Evolutionary conservation across 1,284 basidiomycete genomes (phyloP).

Genomic region (Rhodotorula sp.): DNA sequence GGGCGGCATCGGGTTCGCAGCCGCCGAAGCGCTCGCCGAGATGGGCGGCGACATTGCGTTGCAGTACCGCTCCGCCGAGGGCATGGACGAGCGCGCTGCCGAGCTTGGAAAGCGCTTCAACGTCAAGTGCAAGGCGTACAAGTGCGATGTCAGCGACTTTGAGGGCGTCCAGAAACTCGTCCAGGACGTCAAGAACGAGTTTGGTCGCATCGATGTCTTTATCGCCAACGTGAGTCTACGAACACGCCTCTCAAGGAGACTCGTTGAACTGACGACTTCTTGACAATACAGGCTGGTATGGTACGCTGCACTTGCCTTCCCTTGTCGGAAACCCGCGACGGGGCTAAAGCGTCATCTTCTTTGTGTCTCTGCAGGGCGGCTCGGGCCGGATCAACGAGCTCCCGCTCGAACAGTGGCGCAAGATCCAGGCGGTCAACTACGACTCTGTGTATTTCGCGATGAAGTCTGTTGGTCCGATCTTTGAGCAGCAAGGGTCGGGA

Average conservation of each 20-base stretch:
- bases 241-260: slow-evolving; percentile 48
- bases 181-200: slow-evolving; percentile 50
- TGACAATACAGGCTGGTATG: slow-evolving; percentile 19
- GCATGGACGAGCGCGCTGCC: slow-evolving; percentile 52
- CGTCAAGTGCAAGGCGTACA: slow-evolving; percentile 51
- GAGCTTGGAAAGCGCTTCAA: slow-evolving; percentile 49
- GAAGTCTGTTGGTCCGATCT: slow-evolving; percentile 46
- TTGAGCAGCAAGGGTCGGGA: slow-evolving; percentile 45
- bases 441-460: slow-evolving; percentile 54
- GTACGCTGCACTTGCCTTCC: too few relatives aligned
- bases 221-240: slow-evolving; percentile 49
- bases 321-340: too few relatives aligned
- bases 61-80: slow-evolving; percentile 43
- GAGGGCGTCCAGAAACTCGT: slow-evolving; percentile 50
- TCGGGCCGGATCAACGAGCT: slow-evolving; percentile 52
- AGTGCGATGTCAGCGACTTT: slow-evolving; percentile 33
- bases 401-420: slow-evolving; percentile 52
- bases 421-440: slow-evolving; percentile 49
- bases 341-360: too few relatives aligned
- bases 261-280: background rate
- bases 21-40: slow-evolving; percentile 47
- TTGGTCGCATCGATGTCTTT: slow-evolving; percentile 52
- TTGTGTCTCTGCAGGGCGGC: slow-evolving; percentile 1
- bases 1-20: slow-evolving; percentile 47
- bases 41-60: slow-evolving; percentile 46